These are phyloP conservation scores for Didymella sp. DNA, from an alignment of 2,329 filamentous ascomycete genomes.

Conservation along the genomic window DNA sequence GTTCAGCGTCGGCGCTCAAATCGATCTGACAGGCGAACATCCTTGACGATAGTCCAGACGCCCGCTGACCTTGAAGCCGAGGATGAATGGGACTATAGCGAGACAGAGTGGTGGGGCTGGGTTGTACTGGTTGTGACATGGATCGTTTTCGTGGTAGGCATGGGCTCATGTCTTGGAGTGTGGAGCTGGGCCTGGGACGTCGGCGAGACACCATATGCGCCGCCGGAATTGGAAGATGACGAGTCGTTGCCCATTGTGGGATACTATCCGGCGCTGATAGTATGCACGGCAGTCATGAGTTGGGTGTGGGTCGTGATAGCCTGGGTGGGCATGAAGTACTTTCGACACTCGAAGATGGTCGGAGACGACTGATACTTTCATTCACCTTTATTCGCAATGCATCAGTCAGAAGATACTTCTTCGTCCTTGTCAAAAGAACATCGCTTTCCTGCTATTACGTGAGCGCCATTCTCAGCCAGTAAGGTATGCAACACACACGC, in stretches of 20 bases:
- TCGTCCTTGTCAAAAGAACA: not conserved
- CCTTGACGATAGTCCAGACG: slow-evolving; percentile 32
- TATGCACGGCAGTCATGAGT: slow-evolving; percentile 93
- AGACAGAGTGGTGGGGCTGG: slow-evolving; percentile 99
- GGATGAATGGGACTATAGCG: slow-evolving; percentile 85
- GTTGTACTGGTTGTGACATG: slow-evolving; percentile 89
- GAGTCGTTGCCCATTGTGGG: slow-evolving; percentile 93
- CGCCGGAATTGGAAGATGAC: slow-evolving; percentile 94
- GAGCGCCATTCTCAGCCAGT: no score
- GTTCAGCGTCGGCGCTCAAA: slow-evolving; percentile 43
- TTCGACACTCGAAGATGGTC: slow-evolving; percentile 92
- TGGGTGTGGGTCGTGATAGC: slow-evolving; percentile 99
- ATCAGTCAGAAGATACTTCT: not conserved
- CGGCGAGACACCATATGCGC: slow-evolving; percentile 92
- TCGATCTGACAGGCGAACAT: slow-evolving; percentile 35
- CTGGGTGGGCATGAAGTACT: slow-evolving; percentile 99
- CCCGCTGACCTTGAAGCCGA: slow-evolving; percentile 36
- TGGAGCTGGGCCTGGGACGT: slow-evolving; percentile 99
- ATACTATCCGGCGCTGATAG: slow-evolving; percentile 94
- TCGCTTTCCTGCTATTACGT: no score
- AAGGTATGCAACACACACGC: no score
- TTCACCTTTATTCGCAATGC: not conserved
- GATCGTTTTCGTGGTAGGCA: slow-evolving; percentile 94
- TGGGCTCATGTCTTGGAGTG: slow-evolving; percentile 92
- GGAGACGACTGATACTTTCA: slow-evolving; percentile 56